These are phyloP conservation scores for Cryptococcus maquisensis DNA, from an alignment of 1,284 basidiomycete genomes.

Conservation along the genomic window DNA sequence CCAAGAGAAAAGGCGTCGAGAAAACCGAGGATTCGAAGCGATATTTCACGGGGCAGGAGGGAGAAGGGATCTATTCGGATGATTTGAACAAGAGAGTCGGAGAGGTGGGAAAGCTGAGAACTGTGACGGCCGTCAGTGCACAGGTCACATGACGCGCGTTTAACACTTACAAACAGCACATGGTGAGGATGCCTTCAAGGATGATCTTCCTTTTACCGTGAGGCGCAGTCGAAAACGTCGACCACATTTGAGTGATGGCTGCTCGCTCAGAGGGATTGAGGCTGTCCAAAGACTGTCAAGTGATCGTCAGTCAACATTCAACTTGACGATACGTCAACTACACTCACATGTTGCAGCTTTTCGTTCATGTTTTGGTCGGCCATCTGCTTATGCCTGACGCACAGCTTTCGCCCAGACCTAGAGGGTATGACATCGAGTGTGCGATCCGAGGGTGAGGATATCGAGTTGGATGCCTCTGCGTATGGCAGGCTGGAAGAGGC, in stretches of 20 bases:
- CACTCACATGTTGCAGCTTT: slow-evolving; percentile 82
- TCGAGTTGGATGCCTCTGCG: background rate
- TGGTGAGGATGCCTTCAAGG: slow-evolving; percentile 94
- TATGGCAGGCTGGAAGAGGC: background rate
- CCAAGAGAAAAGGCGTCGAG: slow-evolving; percentile 95
- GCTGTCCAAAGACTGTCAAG: slow-evolving; percentile 76
- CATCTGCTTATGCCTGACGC: slow-evolving; percentile 78
- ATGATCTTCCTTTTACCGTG: slow-evolving; percentile 88
- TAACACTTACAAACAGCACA: slow-evolving; percentile 79
- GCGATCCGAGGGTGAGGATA: slow-evolving; percentile 12
- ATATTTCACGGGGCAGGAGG: slow-evolving; percentile 85
- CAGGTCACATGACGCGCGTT: background rate
- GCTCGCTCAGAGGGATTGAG: slow-evolving; percentile 85
- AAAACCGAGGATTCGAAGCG: slow-evolving; percentile 81
- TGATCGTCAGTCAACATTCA: background rate
- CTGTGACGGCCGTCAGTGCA: slow-evolving; percentile 17
- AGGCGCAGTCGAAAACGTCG: slow-evolving; percentile 90
- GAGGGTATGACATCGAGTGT: slow-evolving; percentile 29
- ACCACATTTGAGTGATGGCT: slow-evolving; percentile 90
- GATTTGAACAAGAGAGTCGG: slow-evolving; percentile 82
- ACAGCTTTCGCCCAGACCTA: slow-evolving; percentile 43
- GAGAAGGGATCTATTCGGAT: slow-evolving; percentile 94
- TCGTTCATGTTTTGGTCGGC: slow-evolving; percentile 92
- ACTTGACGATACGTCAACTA: background rate
- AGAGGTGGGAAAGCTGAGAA: slow-evolving; percentile 90